Conservation (phyloP, 768 basidiomycete species). For the Chalciporus piperatus region DNA sequence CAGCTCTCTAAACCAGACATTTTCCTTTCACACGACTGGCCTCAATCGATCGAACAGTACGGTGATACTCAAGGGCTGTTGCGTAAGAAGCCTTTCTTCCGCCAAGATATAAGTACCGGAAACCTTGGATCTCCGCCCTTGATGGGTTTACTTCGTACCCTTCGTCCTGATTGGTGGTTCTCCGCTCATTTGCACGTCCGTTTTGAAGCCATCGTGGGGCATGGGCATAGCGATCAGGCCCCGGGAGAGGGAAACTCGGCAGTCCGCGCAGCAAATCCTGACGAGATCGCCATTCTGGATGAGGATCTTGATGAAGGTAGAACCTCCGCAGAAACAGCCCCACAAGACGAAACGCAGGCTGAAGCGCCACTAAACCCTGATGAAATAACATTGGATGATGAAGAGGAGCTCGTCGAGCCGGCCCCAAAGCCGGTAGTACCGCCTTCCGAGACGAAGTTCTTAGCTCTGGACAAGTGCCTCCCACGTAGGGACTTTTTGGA, state of each 20-base stretch:
- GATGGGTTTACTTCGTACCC: slow-evolving; percentile 66
- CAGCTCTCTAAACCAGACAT: slow-evolving; percentile 64
- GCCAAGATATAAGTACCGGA: slow-evolving; percentile 61
- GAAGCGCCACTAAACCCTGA: slow-evolving; percentile 44
- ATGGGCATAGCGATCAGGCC: slow-evolving; percentile 27
- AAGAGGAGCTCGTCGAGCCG: slow-evolving; percentile 42
- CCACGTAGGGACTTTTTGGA: slow-evolving; percentile 76
- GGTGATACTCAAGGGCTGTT: slow-evolving; percentile 69
- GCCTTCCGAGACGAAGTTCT: slow-evolving; percentile 60
- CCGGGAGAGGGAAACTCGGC: neutral
- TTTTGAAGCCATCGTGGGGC: slow-evolving; percentile 69
- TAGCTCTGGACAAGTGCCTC: slow-evolving; percentile 91
- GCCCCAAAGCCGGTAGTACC: slow-evolving; percentile 26
- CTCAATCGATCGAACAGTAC: slow-evolving; percentile 75
- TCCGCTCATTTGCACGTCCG: slow-evolving; percentile 87
- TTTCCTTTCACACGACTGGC: slow-evolving; percentile 98
- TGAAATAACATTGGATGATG: slow-evolving; percentile 48
- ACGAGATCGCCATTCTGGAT: slow-evolving; percentile 41
- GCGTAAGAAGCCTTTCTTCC: slow-evolving; percentile 75
- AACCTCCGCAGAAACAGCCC: slow-evolving; percentile 1
- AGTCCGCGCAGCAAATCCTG: slow-evolving; percentile 27
- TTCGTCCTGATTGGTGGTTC: slow-evolving; percentile 89
- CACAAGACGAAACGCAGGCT: slow-evolving; percentile 34
- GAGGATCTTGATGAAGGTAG: slow-evolving; percentile 25
- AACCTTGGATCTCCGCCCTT: slow-evolving; percentile 85